These are phyloP conservation scores for Xylaria sp. DNA, from an alignment of 2,329 filamentous ascomycete species.

Conservation along the genomic window DNA sequence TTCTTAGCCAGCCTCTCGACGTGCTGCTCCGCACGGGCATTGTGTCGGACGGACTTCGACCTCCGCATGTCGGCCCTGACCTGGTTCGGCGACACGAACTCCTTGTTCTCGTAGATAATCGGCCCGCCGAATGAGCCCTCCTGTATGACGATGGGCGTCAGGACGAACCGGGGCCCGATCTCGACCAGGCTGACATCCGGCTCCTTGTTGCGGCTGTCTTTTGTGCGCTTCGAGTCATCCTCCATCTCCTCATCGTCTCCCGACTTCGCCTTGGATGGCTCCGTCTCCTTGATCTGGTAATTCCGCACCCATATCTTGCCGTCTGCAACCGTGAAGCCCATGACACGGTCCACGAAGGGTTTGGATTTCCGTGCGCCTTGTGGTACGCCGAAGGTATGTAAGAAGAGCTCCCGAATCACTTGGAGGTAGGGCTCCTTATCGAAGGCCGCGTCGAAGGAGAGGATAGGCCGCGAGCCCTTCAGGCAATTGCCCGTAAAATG, in stretches of 20 bases:
- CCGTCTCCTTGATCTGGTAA: slow-evolving; percentile 89
- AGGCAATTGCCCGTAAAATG: slow-evolving; percentile 97
- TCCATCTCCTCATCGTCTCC: slow-evolving; percentile 50
- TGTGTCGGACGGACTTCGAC: slow-evolving; percentile 77
- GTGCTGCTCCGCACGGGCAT: slow-evolving; percentile 72
- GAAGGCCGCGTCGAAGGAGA: slow-evolving; percentile 90
- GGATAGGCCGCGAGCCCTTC: slow-evolving; percentile 86
- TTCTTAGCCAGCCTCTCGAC: slow-evolving; percentile 75
- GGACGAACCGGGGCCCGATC: slow-evolving; percentile 89
- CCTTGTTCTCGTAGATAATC: slow-evolving; percentile 97
- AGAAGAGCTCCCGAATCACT: slow-evolving; percentile 86
- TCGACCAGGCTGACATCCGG: slow-evolving; percentile 85
- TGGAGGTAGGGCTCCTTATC: slow-evolving; percentile 78
- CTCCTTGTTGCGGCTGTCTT: slow-evolving; percentile 50
- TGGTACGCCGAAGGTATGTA: slow-evolving; percentile 90
- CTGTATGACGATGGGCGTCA: slow-evolving; percentile 89
- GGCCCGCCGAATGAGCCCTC: slow-evolving; percentile 95
- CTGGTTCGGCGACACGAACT: slow-evolving; percentile 96
- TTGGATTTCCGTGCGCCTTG: slow-evolving; percentile 87
- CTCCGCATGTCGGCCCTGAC: slow-evolving; percentile 79
- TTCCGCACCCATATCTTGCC: slow-evolving; percentile 96
- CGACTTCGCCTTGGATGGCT: slow-evolving; percentile 54
- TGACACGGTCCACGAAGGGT: slow-evolving; percentile 94
- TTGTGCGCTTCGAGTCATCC: slow-evolving; percentile 43
- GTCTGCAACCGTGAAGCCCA: slow-evolving; percentile 87